Evolutionary conservation across 495 filamentous ascomycete species (phyloP), one percentile per base, ranked within the genome.

Genomic region (Penicillium parvum): DNA sequence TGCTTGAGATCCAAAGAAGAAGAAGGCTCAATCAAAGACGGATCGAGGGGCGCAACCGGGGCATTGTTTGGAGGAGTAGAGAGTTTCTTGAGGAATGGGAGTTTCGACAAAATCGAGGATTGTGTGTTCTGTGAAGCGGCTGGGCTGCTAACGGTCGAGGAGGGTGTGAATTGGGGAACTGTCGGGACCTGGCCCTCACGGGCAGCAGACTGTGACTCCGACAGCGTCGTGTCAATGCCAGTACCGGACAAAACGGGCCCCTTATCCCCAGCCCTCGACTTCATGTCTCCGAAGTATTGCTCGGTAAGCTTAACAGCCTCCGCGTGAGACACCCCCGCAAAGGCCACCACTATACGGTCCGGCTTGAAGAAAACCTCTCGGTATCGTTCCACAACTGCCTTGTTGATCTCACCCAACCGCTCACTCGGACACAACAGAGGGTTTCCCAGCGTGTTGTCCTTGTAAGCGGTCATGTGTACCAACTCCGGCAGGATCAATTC

Each of bases 401-500:
- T 79, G 60, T 94, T 73, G 50, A 99, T 99, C 40, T 82, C 68
- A 0, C 65, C 66, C 40, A 97, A 65, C 43, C 90, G 73, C 52
- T 99, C 94, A 48, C 81, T 75, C 0, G 92, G 92, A 65, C 94
- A 97, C 29, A 99, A 65, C 40, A 99, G 58, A 4, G 92, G 92
- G 61, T 97, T 95, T 5, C 92, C 92, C 4, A 99, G 69, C 0
- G 92, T 99, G 64, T 99, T 97, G 56, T 85, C 82, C 69, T 88
- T 89, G 68, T 88, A 99, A 3, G 90, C 92, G 2, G 91, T 87
- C 75, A 86, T 89, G 58, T 99, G 94, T 33, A 95, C 81, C 58
- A 99, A 62, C 67, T 99, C 92, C 5, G 94, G 94, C 36, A 99
- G 65, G 50, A 99, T 97, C 40, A 99, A 75, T 53, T 97, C 91